Evolutionary conservation across 2,329 filamentous ascomycete genomes (phyloP).

Genomic region (Bipolaris sorokiniana): DNA sequence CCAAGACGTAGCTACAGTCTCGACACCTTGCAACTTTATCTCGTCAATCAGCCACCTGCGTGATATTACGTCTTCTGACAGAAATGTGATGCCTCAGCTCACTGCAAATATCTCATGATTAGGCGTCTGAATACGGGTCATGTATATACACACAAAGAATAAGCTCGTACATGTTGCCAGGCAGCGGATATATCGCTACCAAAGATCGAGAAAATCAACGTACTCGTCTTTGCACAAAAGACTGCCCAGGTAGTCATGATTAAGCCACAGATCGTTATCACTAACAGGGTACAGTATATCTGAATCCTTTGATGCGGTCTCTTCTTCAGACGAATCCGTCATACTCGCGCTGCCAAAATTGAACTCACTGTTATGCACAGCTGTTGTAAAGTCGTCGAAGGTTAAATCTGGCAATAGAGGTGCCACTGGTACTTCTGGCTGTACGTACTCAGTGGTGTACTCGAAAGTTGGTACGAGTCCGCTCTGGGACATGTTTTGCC

Average conservation of each 20-base stretch:
- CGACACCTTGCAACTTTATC: neutral
- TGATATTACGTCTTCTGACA: no score
- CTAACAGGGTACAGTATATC: neutral
- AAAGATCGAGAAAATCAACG: neutral
- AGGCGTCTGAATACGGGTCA: no score
- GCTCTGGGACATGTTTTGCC: neutral
- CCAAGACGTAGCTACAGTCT: neutral
- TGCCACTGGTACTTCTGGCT: neutral
- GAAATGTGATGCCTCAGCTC: no score
- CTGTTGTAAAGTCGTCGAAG: neutral
- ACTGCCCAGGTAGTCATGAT: no score
- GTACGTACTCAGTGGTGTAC: neutral
- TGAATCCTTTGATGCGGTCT: neutral
- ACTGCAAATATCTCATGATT: no score
- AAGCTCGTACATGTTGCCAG: neutral
- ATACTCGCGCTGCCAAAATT: neutral
- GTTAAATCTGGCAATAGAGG: neutral
- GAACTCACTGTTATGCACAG: neutral
- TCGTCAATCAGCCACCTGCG: no score
- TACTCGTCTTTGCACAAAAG: neutral
- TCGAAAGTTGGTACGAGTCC: neutral
- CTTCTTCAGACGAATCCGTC: neutral
- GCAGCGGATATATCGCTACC: neutral
- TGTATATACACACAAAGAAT: no score
- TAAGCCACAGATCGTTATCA: neutral